Percentiles rank a stretch among this genome's conserved stretches.
Conservation (phyloP, 345 rosid species). For the Pelargonium nanum region DNA sequence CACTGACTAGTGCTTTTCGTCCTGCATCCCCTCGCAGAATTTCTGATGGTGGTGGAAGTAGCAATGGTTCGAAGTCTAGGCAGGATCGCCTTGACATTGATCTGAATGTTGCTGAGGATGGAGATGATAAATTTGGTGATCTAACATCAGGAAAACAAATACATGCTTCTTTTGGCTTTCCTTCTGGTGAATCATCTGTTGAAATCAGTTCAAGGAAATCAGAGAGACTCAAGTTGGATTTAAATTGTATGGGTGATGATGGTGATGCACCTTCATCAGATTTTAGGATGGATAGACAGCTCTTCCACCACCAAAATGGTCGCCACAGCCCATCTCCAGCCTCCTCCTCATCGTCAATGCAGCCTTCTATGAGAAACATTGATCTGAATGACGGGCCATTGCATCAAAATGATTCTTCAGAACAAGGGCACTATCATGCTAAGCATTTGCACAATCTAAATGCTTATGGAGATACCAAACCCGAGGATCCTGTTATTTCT, state of each 20-base stretch:
- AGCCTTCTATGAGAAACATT: constrained; percentile 52
- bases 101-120: constrained; percentile 71
- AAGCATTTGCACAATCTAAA: constrained; percentile 24
- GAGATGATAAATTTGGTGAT: constrained; percentile 52
- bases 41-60: constrained; percentile 28
- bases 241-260: constrained; percentile 61
- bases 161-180: constrained; percentile 40
- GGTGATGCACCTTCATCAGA: constrained; percentile 43
- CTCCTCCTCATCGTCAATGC: constrained; percentile 68
- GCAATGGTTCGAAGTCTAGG: constrained; percentile 34
- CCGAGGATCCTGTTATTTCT: constrained; percentile 48
- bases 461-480: constrained; percentile 34
- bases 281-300: constrained; percentile 36
- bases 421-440: constrained; percentile 31
- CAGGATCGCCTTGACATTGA: constrained; percentile 52
- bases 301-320: constrained; percentile 41
- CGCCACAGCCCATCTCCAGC: constrained; percentile 69
- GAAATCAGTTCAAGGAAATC: constrained; percentile 51
- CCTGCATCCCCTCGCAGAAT: constrained; percentile 50
- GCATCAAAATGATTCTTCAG: constrained; percentile 35
- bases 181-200: constrained; percentile 51
- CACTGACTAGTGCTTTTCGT: constrained; percentile 68
- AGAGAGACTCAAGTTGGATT: constrained; percentile 61
- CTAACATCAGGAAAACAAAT: constrained; percentile 32
- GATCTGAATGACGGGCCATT: constrained; percentile 85